Percentiles rank a stretch among this genome's conserved stretches.
Conservation (phyloP, 2,329 filamentous ascomycete species). For the Davidsoniella virescens region DNA sequence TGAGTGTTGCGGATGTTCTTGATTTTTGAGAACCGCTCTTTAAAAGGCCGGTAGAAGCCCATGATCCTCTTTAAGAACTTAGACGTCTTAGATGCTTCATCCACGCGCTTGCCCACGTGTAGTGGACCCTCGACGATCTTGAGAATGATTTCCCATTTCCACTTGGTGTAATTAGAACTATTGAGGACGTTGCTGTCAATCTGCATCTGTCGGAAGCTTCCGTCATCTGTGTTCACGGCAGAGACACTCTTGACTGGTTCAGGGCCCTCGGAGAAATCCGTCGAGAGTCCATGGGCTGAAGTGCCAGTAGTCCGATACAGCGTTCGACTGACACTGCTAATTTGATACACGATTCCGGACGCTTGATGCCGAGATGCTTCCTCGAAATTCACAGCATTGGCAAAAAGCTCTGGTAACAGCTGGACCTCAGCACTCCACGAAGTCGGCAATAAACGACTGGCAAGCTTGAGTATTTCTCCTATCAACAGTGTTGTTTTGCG, state of each 20-base stretch:
- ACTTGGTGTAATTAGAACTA: constrained; percentile 82
- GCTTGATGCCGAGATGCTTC: constrained; percentile 62
- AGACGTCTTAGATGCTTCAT: constrained; percentile 84
- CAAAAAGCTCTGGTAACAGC: constrained; percentile 71
- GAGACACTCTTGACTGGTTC: constrained; percentile 29
- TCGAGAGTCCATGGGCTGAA: constrained; percentile 1
- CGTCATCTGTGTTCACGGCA: constrained; percentile 30
- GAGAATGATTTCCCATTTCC: constrained; percentile 92
- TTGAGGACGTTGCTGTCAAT: constrained; percentile 74
- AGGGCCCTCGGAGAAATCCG: constrained; percentile 31
- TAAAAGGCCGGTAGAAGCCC: constrained; percentile 93
- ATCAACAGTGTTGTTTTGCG: constrained; percentile 82
- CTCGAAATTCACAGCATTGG: constrained; percentile 55
- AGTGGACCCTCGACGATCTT: constrained; percentile 85
- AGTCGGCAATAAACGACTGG: constrained; percentile 68
- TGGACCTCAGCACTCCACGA: constrained; percentile 74
- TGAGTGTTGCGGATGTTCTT: constrained; percentile 86
- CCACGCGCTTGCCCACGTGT: constrained; percentile 75
- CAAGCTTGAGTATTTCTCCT: constrained; percentile 78
- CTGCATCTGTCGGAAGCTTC: constrained; percentile 45
- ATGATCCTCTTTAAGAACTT: constrained; percentile 93
- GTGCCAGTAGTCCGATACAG: constrained; percentile 55
- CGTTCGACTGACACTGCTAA: constrained; percentile 91
- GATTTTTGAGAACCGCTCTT: constrained; percentile 82
- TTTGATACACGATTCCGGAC: constrained; percentile 87